Base-by-base conservation (phyloP, 1,284 basidiomycete species). In the Veloporphyrellus conicus region DNA sequence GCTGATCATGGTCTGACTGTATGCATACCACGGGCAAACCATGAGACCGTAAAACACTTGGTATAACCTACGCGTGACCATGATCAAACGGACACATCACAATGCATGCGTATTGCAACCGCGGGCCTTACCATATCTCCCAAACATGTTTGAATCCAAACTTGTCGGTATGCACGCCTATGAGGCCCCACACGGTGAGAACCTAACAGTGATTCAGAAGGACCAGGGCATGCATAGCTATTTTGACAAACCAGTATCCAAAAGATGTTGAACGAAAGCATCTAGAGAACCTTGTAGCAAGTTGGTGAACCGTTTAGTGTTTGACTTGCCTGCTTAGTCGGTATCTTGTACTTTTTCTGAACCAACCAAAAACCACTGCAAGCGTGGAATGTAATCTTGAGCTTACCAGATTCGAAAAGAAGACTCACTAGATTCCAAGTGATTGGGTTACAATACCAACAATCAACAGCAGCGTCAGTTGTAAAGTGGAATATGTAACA, bases 21-120 rank as follows among this genome's bases (percentile, higher is more conserved):
- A 85, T 27, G 88, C 85, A 64, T 90, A 90, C 87, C 87, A 90
- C 1, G 87, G 87, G 56, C 88, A 89, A 6, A 90, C 84, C 73
- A 87, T 75, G 31, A 89, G 68, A 6, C 87, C 87, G 58, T 87
- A 89, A 62, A 79, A 87, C 5, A 77, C 82, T 56, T 85, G 83
- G 57, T 83, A 85, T 28, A 78, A 52, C 83, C 82, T 60, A 10
- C 10, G 18, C 1, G 78, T 45, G 32, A 41, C 12, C 1, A 6
- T 16, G 16, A 32, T 49, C 18, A 48, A 27, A 22, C 16, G 12
- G 20, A 29, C 3, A 27, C 7, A 14, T 6, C 18, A 36, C 5
- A 6, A 11, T 6, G 16, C 5, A 20, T 36, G 12, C 8, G 19
- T 8, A 34, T 38, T 41, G 9, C n/a, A n/a, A n/a, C n/a, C n/a